Evolutionary conservation across 2,329 filamentous ascomycete species (phyloP).

Genomic region (Pyrenochaeta sp.): DNA sequence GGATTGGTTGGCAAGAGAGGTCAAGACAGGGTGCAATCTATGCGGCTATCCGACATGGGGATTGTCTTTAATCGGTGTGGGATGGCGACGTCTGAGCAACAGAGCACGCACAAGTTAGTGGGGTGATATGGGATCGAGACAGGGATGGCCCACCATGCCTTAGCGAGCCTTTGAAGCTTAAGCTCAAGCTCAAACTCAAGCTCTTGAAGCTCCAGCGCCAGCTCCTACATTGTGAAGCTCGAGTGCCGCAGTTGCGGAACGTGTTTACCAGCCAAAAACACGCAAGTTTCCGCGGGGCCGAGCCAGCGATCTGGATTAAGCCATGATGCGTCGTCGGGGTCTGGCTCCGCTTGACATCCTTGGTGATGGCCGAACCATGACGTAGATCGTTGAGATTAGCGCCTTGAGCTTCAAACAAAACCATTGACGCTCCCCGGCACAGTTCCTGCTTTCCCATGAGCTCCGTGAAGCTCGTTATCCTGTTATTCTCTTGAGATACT

Average conservation of each 20-base stretch:
- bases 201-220: no score
- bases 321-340: conserved; percentile 19
- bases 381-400: conserved; percentile 29
- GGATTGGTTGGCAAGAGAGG: neutral
- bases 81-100: neutral
- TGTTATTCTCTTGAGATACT: neutral
- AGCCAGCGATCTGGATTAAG: conserved; percentile 5
- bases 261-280: neutral
- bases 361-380: conserved; percentile 16
- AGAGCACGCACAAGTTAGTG: conserved; percentile 4
- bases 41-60: neutral
- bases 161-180: conserved; percentile 9
- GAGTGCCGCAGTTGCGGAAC: conserved; percentile 9
- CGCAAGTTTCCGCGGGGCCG: conserved; percentile 8
- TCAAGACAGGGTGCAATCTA: neutral
- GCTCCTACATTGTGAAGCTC: no score
- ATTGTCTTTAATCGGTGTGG: conserved; percentile 1
- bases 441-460: conserved; percentile 3
- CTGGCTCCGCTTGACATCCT: conserved; percentile 1
- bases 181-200: neutral
- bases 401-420: conserved; percentile 22
- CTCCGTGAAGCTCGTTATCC: conserved; percentile 12
- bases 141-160: conserved; percentile 17
- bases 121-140: conserved; percentile 4
- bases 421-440: conserved; percentile 12